Evolutionary conservation across 352 stramenopile genomes (phyloP), one percentile per base, ranked within the genome.

Genomic region (Pythium myriotylum): DNA sequence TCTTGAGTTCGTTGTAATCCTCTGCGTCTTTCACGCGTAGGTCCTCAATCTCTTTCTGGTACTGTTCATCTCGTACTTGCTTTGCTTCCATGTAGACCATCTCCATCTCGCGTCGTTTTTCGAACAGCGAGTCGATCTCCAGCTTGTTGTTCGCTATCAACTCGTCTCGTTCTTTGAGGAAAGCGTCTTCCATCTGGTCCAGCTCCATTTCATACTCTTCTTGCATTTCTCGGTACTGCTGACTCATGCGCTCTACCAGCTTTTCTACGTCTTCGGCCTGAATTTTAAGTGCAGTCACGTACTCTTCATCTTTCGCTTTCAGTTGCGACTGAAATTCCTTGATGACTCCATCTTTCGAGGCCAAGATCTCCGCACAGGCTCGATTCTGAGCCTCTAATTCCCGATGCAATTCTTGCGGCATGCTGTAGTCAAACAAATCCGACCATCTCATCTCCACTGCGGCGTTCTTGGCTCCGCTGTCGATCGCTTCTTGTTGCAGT

Each of bases 1-100:
- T 98, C 66, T 98, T 98, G 62, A 98, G 79, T 65, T 97, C 96
- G 52, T 92, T 97, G 74, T 98, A 98, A 67, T 98, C 88, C 66
- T 98, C 94, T 16, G 85, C 88, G 55, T 98, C 94, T 45, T 89
- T 90, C 10, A 95, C 84, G 10, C 92, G 83, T 39, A 98, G 60
- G 20, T 91, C 81, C 59, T 98, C 91, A 54, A 98, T 96, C 64
- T 98, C 94, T 52, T 91, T 76, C 42, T 94, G 70, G 51, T 94
- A 95, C 54, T 93, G 78, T 60, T 97, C 88, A 59, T 97, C 86
- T 20, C 86, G 77, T n/a, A 77, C 78, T 52, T 98, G 92, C 61
- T 97, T 97, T 33, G 73, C 69, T 62, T 98, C 89, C 88, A 97
- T 97, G 68, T 96, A 98, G 0, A 85, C 68, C 76, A 97, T 91